Evolutionary conservation across 2,329 filamentous ascomycete species (phyloP).

Genomic region (Fusarium haematococcum): DNA sequence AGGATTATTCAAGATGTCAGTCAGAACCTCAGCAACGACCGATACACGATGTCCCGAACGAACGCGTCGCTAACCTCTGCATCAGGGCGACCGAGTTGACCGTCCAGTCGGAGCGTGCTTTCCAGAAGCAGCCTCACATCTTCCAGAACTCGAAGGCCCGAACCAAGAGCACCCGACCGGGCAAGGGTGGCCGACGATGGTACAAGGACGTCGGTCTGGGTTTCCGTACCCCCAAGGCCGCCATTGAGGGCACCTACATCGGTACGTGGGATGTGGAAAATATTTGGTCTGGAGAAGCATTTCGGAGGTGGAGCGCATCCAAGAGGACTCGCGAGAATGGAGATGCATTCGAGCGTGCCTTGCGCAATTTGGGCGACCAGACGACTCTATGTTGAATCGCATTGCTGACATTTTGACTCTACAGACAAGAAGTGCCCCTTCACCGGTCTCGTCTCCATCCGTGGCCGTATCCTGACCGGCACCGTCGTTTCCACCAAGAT

Average conservation of each 20-base stretch:
- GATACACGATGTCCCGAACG: constrained; percentile 35
- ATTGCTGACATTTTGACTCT: constrained; percentile 42
- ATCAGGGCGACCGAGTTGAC: constrained; percentile 98
- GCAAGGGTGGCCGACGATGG: constrained; percentile 93
- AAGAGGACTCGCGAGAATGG: background rate
- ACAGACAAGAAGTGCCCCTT: constrained; percentile 99
- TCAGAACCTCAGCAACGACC: constrained; percentile 35
- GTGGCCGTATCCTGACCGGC: constrained; percentile 99
- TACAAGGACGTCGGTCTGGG: constrained; percentile 99
- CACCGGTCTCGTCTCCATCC: constrained; percentile 98
- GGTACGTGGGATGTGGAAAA: constrained; percentile 73
- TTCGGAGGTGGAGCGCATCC: constrained; percentile 3
- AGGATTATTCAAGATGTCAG: constrained; percentile 60
- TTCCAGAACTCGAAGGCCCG: constrained; percentile 98
- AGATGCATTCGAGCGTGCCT: background rate
- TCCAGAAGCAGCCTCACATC: constrained; percentile 99
- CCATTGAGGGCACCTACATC: constrained; percentile 99
- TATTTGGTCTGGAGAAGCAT: constrained; percentile 17
- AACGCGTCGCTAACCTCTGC: constrained; percentile 48
- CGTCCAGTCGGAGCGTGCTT: constrained; percentile 99
- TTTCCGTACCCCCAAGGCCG: constrained; percentile 98
- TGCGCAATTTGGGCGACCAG: background rate
- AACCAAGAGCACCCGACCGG: constrained; percentile 84
- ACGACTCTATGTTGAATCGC: constrained; percentile 5
- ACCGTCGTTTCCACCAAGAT: constrained; percentile 99